Conservation (phyloP, 179 eudicot genomes). For the Monotropa hypopitys region DNA sequence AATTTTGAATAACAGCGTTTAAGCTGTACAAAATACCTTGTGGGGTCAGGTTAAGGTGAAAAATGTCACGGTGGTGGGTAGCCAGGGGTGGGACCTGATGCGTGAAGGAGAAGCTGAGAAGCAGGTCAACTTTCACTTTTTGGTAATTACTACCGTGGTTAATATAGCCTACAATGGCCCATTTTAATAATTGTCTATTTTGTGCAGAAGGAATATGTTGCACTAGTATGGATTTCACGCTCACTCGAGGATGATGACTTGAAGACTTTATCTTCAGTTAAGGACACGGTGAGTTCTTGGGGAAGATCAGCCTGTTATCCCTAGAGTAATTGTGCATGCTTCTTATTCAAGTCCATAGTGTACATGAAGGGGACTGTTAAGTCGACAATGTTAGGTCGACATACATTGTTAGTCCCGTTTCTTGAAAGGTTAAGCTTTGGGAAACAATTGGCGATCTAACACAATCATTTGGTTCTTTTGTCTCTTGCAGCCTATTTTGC, state of each 20-base stretch:
- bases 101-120: conserved; percentile 99
- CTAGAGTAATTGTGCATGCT: neutral
- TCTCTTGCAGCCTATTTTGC: conserved; percentile 49
- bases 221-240: conserved; percentile 91
- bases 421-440: neutral
- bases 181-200: neutral
- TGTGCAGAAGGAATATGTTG: conserved; percentile 88
- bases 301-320: no score
- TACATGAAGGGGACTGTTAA: neutral
- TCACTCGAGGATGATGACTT: conserved; percentile 57
- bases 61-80: conserved; percentile 64
- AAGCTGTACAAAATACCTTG: neutral
- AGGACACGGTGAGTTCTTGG: conserved; percentile 60
- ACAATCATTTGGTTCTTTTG: conserved; percentile 3
- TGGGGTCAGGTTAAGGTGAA: conserved; percentile 60
- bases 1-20: neutral
- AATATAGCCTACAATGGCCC: neutral
- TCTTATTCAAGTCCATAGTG: neutral
- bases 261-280: conserved; percentile 47
- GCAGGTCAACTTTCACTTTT: conserved; percentile 41
- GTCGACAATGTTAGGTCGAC: neutral
- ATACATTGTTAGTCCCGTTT: neutral
- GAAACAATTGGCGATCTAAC: neutral
- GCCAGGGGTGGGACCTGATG: conserved; percentile 79
- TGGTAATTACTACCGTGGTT: neutral